Evolutionary conservation across 805 yeast species (phyloP).

Genomic region (Nakazawaea holstii): DNA sequence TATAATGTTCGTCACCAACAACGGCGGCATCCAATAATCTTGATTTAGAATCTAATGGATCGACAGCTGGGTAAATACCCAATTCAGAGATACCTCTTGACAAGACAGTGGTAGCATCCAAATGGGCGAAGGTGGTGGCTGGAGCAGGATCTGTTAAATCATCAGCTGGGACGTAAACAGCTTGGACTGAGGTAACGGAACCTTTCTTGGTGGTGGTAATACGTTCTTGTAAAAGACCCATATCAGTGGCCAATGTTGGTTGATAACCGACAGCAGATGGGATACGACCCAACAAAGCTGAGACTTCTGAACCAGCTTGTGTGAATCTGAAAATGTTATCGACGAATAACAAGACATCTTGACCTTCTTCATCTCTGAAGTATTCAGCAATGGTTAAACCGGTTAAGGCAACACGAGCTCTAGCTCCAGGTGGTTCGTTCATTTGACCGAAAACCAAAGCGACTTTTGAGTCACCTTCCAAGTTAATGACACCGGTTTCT

Average conservation of each 20-base stretch:
- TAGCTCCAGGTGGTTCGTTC: slow-evolving; percentile 99
- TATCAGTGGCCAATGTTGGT: slow-evolving; percentile 99
- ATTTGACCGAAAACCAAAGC: slow-evolving; percentile 99
- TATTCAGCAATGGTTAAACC: slow-evolving; percentile 99
- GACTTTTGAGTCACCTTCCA: slow-evolving; percentile 99
- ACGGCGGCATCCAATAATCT: slow-evolving; percentile 96
- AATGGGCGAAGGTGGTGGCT: slow-evolving; percentile 99
- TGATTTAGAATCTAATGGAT: slow-evolving; percentile 98
- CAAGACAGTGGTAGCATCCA: slow-evolving; percentile 99
- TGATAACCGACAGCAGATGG: slow-evolving; percentile 99
- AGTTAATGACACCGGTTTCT: slow-evolving; percentile 99
- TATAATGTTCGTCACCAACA: slow-evolving; percentile 98
- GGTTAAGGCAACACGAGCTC: slow-evolving; percentile 99
- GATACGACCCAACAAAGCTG: slow-evolving; percentile 99
- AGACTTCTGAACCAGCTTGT: slow-evolving; percentile 99
- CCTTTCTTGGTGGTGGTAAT: slow-evolving; percentile 99
- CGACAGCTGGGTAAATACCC: slow-evolving; percentile 99
- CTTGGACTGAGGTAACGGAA: slow-evolving; percentile 99
- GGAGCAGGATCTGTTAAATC: slow-evolving; percentile 99
- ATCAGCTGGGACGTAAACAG: slow-evolving; percentile 99
- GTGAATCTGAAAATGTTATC: slow-evolving; percentile 99
- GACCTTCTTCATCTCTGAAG: slow-evolving; percentile 99
- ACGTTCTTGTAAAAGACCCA: slow-evolving; percentile 99
- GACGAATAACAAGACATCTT: slow-evolving; percentile 98
- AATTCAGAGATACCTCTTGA: slow-evolving; percentile 99